Evolutionary conservation across 2,329 filamentous ascomycete genomes (phyloP), one percentile per base, ranked within the genome.

Genomic region (Alternaria atra): DNA sequence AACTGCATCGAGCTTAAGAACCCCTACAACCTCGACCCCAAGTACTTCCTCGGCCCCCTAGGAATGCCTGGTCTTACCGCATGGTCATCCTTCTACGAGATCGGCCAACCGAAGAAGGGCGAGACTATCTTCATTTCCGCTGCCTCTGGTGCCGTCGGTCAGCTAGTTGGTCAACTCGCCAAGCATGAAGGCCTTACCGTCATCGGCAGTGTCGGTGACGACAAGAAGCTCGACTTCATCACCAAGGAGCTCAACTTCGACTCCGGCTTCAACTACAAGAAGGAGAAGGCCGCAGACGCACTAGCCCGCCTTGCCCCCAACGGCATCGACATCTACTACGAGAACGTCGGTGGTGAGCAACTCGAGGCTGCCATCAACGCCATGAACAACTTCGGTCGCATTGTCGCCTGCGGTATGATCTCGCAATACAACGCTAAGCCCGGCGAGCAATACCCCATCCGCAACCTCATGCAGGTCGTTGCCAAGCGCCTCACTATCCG

Each of bases 261-360:
- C 72, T 85, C 78, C 15, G 92, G 89, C 8, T 95, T 94, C 82
- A 95, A 96, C 84, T 96, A 96, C 85, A 94, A 95, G 85, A 93
- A 87, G 68, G 91, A 95, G 81, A 86, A 85, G 68, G 85, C 91
- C 0, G 74, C 80, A 1, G 89, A 90, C 10, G 92, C 91, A 0
- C 83, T 96, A 57, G 79, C 83, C 66, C 85, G 91, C 59, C 84
- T 95, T 17, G 91, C 91, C 0, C 91, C 92, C 0, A 79, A 93
- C 12, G 92, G 92, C 5, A 85, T 96, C 63, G 92, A 96, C 73
- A 92, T 93, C 75, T 93, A 93, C 82, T 94, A 90, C 73, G 91
- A 93, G 79, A 93, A 93, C 68, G 91, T 91, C 6, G 91, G 91
- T 20, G 91, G 90, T 39, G 90, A 91, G 78, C 89, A 91, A 65